A percentile compares a stretch with the other conserved stretches of the same genome.
Conservation (phyloP, 371 early-diverging fungal genomes). For the Mucor mucedo region DNA sequence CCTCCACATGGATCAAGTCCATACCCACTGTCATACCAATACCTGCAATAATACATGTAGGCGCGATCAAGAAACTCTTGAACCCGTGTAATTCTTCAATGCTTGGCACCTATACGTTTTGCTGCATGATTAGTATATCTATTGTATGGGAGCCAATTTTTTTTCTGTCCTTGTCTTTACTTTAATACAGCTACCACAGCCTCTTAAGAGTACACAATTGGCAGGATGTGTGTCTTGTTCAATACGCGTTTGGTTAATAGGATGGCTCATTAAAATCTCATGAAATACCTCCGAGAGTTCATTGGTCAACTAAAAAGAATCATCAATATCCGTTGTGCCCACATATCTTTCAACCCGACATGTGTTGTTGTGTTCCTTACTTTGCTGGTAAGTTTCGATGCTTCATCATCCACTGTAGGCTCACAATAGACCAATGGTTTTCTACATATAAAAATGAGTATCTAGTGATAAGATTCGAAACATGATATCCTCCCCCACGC, state of each 20-base stretch:
- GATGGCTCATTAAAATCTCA: constrained; percentile 37
- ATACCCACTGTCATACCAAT: constrained; percentile 55
- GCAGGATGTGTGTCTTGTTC: constrained; percentile 45
- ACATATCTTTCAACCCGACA: no score
- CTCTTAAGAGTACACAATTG: constrained; percentile 56
- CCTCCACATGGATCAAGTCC: constrained; percentile 47
- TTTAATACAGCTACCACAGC: constrained; percentile 51
- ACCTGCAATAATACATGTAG: constrained; percentile 64
- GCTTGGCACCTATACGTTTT: constrained; percentile 31
- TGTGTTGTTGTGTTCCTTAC: no score
- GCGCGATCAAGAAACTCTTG: constrained; percentile 57
- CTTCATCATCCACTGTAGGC: constrained; percentile 40
- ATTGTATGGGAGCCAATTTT: neutral
- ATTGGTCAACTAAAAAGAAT: constrained; percentile 41
- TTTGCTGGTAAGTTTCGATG: constrained; percentile 50
- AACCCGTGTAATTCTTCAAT: constrained; percentile 47
- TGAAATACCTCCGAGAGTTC: constrained; percentile 47
- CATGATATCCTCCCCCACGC: neutral
- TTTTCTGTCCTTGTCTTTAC: constrained; percentile 11
- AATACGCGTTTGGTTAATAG: constrained; percentile 44
- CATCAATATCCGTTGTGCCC: neutral
- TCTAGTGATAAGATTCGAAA: no score
- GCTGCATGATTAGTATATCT: neutral
- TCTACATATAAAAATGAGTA: constrained; percentile 18
- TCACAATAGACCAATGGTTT: constrained; percentile 42